Conservation (phyloP, 352 stramenopile species). For the Globisporangium cylindrosporum region DNA sequence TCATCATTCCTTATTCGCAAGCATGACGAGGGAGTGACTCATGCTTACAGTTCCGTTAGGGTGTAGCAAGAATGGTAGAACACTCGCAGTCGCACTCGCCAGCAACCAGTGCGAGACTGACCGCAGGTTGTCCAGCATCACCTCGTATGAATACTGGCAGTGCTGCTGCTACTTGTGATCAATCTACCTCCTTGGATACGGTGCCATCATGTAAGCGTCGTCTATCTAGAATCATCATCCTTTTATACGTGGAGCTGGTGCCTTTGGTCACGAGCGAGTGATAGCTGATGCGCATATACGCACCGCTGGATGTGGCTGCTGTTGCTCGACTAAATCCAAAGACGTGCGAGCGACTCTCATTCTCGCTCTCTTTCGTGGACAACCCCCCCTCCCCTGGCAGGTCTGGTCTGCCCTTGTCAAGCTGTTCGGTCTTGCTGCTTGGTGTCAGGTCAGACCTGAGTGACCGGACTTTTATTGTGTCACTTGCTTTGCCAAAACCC, state of each 20-base stretch:
- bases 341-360: neutral
- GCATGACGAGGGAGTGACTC: no score
- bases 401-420: neutral
- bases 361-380: neutral
- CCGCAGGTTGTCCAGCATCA: no score
- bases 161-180: no score
- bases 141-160: no score
- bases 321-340: neutral
- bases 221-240: neutral
- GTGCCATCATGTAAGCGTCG: neutral
- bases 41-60: no score
- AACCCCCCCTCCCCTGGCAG: neutral
- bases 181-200: no score
- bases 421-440: neutral
- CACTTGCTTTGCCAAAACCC: neutral
- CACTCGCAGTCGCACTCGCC: no score
- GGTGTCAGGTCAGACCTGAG: neutral
- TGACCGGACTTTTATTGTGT: neutral
- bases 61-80: no score
- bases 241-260: neutral
- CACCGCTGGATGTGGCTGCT: neutral
- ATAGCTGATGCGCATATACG: neutral
- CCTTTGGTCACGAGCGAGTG: neutral
- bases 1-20: neutral
- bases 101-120: no score